These are phyloP conservation scores for Carallia brachiata DNA, from an alignment of 345 rosid genomes.

Conservation along the genomic window DNA sequence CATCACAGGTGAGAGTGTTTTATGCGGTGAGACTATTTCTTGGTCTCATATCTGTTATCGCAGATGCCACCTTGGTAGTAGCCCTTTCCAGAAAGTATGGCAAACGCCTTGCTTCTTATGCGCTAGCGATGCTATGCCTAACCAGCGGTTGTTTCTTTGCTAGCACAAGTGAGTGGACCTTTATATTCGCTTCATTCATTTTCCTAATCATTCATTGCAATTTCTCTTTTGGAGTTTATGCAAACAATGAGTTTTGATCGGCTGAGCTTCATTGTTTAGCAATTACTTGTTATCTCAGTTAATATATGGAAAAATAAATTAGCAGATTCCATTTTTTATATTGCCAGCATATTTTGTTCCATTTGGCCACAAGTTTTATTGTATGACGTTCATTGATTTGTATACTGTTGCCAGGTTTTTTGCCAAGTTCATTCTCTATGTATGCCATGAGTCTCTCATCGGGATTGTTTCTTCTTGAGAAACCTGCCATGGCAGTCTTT, in stretches of 20 bases:
- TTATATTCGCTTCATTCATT: not conserved
- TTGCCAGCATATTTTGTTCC: not conserved
- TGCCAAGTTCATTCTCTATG: constrained; percentile 99
- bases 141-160: constrained; percentile 99
- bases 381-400: constrained; percentile 1
- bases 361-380: not conserved
- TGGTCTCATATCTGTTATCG: constrained; percentile 70
- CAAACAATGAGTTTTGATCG: not conserved
- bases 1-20: constrained; percentile 78
- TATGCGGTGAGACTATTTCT: constrained; percentile 94
- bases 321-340: not conserved
- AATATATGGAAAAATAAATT: not conserved
- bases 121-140: constrained; percentile 93
- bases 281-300: not conserved
- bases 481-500: constrained; percentile 65
- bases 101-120: constrained; percentile 83
- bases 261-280: not conserved
- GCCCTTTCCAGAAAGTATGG: constrained; percentile 92
- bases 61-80: constrained; percentile 80
- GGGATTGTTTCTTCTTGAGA: constrained; percentile 84
- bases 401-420: constrained; percentile 55
- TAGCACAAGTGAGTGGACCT: constrained; percentile 78
- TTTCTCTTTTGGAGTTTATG: constrained; percentile 3
- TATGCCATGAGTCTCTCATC: constrained; percentile 92
- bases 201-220: not conserved